Conservation (phyloP, 2,329 filamentous ascomycete genomes). For the Aspergillus terreus region DNA sequence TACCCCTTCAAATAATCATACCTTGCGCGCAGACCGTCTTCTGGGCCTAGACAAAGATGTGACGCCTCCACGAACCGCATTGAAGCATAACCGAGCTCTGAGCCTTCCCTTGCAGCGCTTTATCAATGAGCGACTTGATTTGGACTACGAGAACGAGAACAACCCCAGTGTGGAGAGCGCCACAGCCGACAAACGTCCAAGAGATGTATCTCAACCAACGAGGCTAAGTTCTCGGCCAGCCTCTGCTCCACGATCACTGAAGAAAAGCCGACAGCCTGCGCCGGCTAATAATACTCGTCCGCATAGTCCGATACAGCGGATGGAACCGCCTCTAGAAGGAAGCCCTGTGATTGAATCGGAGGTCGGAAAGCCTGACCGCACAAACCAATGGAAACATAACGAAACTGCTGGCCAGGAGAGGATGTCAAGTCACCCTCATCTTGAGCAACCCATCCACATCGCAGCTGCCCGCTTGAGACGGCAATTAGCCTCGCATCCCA, state of each 20-base stretch:
- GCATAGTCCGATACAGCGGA: slow-evolving; percentile 6
- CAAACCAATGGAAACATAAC: slow-evolving; percentile 15
- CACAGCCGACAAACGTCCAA: slow-evolving; percentile 5
- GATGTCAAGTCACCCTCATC: too few relatives aligned
- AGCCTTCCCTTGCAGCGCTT: slow-evolving; percentile 39
- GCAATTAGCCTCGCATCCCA: slow-evolving; percentile 28
- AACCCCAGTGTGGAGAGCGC: slow-evolving; percentile 10
- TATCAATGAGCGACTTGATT: slow-evolving; percentile 35
- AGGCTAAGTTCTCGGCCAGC: not conserved
- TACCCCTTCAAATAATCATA: slow-evolving; percentile 21
- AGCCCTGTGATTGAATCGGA: slow-evolving; percentile 1
- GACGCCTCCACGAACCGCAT: slow-evolving; percentile 16
- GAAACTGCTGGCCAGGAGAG: not conserved
- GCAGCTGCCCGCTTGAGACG: slow-evolving; percentile 24
- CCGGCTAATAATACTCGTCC: slow-evolving; percentile 6
- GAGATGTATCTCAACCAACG: not conserved
- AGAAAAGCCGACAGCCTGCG: slow-evolving; percentile 9
- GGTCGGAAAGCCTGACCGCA: not conserved
- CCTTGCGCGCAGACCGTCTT: slow-evolving; percentile 29
- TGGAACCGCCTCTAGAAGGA: slow-evolving; percentile 13
- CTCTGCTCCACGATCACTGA: slow-evolving; percentile 9
- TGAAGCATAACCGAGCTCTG: slow-evolving; percentile 29
- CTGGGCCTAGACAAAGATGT: slow-evolving; percentile 25
- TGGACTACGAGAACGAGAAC: slow-evolving; percentile 21
- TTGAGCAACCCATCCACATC: slow-evolving; percentile 16